phyloP scores from a whole-genome alignment of 106 monocot species.

The Dendrobium nobile region DNA sequence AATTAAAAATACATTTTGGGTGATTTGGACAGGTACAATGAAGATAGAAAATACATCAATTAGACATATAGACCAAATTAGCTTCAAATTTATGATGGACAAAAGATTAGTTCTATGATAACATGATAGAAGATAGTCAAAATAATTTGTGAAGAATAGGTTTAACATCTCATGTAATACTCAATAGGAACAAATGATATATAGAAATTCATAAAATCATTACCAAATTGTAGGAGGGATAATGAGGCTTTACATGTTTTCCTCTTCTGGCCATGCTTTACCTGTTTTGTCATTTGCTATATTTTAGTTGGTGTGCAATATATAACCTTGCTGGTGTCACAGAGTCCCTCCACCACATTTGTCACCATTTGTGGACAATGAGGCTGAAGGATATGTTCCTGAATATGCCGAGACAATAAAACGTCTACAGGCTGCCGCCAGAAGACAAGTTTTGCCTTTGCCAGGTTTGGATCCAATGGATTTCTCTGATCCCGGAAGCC shows the following conservation, averaged over 20 bases:
- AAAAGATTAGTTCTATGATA: too few species aligned
- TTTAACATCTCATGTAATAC: too few species aligned
- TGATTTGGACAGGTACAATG: too few species aligned
- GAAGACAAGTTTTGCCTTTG: constrained; percentile 66
- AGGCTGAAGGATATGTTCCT: constrained; percentile 90
- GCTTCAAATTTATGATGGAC: too few species aligned
- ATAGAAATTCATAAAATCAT: too few species aligned
- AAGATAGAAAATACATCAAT: too few species aligned
- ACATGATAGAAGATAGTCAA: too few species aligned
- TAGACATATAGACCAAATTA: too few species aligned
- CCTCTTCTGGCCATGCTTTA: background rate
- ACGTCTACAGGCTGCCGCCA: constrained; percentile 65
- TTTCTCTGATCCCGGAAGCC: constrained; percentile 39
- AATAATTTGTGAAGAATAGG: too few species aligned
- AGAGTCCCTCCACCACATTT: constrained; percentile 92
- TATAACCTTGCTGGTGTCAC: constrained; percentile 2
- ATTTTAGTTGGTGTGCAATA: background rate
- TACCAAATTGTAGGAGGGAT: background rate
- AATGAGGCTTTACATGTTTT: background rate
- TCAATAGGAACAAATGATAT: too few species aligned
- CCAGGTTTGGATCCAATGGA: constrained; percentile 48
- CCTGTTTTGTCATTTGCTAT: background rate
- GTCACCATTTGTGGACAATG: constrained; percentile 95
- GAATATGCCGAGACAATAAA: constrained; percentile 91
- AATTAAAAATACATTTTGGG: too few species aligned